Percentiles rank a stretch among this genome's conserved stretches.
Conservation (phyloP, 2,329 filamentous ascomycete genomes). For the Penicillium corylophilum region DNA sequence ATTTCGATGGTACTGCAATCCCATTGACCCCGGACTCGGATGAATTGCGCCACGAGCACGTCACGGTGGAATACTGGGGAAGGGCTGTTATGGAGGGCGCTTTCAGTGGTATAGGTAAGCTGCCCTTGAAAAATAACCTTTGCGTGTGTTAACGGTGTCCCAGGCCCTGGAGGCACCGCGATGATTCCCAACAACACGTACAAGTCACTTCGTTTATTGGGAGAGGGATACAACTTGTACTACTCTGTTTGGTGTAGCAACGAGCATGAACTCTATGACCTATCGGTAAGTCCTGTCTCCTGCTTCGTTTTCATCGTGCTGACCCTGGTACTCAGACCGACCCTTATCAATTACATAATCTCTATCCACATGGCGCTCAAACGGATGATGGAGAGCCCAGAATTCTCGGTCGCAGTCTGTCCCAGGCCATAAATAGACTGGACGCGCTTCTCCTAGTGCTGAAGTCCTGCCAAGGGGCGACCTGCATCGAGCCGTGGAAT, state of each 20-base stretch:
- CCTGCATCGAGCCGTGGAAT: conserved; percentile 40
- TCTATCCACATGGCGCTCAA: conserved; percentile 18
- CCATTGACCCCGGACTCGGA: conserved; percentile 34
- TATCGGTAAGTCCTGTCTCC: conserved; percentile 24
- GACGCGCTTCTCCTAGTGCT: conserved; percentile 40
- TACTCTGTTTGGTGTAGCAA: conserved; percentile 45
- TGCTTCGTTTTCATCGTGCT: not conserved
- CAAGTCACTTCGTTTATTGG: conserved; percentile 40
- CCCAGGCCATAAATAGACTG: conserved; percentile 27
- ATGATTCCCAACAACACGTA: conserved; percentile 38
- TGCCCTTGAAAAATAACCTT: not conserved
- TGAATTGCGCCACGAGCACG: conserved; percentile 51
- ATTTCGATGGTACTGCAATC: conserved; percentile 60
- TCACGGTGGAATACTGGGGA: conserved; percentile 61
- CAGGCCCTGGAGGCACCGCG: conserved; percentile 20
- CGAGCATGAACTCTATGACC: conserved; percentile 43
- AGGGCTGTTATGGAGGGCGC: conserved; percentile 31
- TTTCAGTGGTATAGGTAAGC: conserved; percentile 28
- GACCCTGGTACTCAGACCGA: conserved; percentile 27
- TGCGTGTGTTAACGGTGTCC: not conserved
- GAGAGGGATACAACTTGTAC: conserved; percentile 38
- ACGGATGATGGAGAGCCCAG: not conserved
- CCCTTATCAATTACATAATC: conserved; percentile 38
- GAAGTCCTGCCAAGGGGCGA: conserved; percentile 39
- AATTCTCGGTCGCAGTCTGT: conserved; percentile 23